Conservation (phyloP, 2,329 filamentous ascomycete genomes). For the Stromatinia cepivora region DNA sequence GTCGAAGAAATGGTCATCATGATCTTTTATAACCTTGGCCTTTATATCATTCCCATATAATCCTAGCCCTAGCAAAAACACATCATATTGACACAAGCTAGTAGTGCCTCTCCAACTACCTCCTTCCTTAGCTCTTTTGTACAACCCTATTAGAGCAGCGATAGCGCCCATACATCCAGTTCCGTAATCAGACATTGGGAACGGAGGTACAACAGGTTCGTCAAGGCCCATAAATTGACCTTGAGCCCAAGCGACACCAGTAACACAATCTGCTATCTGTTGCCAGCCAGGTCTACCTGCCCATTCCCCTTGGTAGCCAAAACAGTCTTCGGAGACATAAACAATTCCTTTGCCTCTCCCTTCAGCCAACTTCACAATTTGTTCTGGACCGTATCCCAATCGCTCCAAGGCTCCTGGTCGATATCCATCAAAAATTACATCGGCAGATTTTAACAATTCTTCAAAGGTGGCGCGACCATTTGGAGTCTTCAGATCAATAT, state of each 20-base stretch:
- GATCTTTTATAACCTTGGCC: constrained; percentile 37
- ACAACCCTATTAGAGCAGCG: constrained; percentile 63
- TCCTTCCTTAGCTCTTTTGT: constrained; percentile 60
- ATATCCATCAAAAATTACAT: constrained; percentile 70
- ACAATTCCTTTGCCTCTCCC: constrained; percentile 62
- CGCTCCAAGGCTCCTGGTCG: constrained; percentile 64
- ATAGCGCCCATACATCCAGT: constrained; percentile 72
- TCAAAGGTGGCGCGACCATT: constrained; percentile 59
- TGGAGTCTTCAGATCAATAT: constrained; percentile 60
- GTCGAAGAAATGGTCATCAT: constrained; percentile 35
- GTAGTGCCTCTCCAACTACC: constrained; percentile 67
- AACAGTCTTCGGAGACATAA: constrained; percentile 71
- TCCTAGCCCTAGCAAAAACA: constrained; percentile 62
- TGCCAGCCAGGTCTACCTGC: constrained; percentile 67
- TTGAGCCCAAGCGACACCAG: constrained; percentile 45
- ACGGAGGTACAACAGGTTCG: constrained; percentile 66
- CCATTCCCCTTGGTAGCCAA: constrained; percentile 66
- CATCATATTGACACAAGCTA: constrained; percentile 67
- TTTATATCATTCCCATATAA: constrained; percentile 56
- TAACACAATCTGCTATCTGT: constrained; percentile 61
- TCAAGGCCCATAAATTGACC: constrained; percentile 60
- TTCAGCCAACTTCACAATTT: constrained; percentile 53
- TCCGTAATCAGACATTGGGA: constrained; percentile 66
- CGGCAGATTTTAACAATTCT: constrained; percentile 58
- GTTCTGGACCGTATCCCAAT: constrained; percentile 62